Percentiles rank a stretch among this genome's conserved stretches.
phyloP scores from a whole-genome alignment of 345 rosid genomes.

The Arabis alpina region DNA sequence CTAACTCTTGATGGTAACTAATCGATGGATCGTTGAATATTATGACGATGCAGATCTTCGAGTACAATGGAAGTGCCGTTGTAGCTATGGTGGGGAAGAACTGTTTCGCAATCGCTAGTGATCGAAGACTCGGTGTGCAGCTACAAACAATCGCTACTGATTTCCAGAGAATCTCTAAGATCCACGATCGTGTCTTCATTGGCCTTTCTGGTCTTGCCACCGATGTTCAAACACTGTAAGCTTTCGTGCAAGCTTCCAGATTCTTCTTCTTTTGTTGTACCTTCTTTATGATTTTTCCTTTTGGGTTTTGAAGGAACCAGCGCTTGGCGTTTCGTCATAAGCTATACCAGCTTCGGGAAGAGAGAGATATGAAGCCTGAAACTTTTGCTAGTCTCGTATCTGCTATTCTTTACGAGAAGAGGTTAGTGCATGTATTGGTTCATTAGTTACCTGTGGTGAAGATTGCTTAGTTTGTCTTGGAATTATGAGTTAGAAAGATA shows the following conservation, averaged over 20 bases:
- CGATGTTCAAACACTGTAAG: slow-evolving; percentile 89
- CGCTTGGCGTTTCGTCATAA: slow-evolving; percentile 89
- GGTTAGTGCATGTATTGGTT: slow-evolving; percentile 47
- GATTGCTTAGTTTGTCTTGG: slow-evolving; percentile 3
- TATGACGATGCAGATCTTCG: slow-evolving; percentile 69
- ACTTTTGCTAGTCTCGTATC: slow-evolving; percentile 96
- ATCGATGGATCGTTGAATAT: not conserved
- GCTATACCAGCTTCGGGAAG: slow-evolving; percentile 87
- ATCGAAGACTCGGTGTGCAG: slow-evolving; percentile 90
- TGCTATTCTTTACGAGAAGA: slow-evolving; percentile 92
- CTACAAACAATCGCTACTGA: slow-evolving; percentile 96
- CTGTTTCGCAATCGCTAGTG: slow-evolving; percentile 98
- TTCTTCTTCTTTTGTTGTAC: not conserved
- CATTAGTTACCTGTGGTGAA: not conserved
- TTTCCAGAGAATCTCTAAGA: slow-evolving; percentile 78
- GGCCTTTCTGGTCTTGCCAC: slow-evolving; percentile 97
- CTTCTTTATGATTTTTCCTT: slow-evolving; percentile 15
- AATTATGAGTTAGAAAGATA: slow-evolving; percentile 10
- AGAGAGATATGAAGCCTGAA: slow-evolving; percentile 99
- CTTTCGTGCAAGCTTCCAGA: slow-evolving; percentile 1
- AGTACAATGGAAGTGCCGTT: slow-evolving; percentile 98
- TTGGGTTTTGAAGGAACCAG: slow-evolving; percentile 70
- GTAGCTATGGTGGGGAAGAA: slow-evolving; percentile 99
- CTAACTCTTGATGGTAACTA: slow-evolving; percentile 19
- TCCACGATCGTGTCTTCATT: slow-evolving; percentile 84